These are phyloP conservation scores for Synchytrium microbalum DNA, from an alignment of 371 early-diverging fungal genomes.

Conservation along the genomic window DNA sequence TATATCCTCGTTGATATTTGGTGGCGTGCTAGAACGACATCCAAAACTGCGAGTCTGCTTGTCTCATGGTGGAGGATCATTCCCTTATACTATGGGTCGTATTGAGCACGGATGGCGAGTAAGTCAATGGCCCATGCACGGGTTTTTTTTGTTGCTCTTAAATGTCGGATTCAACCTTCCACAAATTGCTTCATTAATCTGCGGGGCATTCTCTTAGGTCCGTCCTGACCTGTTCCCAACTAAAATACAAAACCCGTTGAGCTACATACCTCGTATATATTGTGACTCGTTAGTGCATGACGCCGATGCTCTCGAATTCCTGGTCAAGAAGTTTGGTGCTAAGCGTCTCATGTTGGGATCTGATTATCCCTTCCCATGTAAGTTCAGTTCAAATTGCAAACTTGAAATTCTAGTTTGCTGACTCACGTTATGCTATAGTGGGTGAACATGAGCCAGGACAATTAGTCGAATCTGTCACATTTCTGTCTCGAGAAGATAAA, in stretches of 20 bases:
- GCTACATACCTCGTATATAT: constrained; percentile 48
- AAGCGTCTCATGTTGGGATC: constrained; percentile 55
- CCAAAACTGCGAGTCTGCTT: no score
- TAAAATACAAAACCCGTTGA: constrained; percentile 40
- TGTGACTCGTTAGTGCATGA: constrained; percentile 67
- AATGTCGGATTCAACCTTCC: no score
- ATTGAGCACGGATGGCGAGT: no score
- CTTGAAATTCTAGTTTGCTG: constrained; percentile 1
- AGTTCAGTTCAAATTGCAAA: not conserved
- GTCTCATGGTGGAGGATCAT: no score
- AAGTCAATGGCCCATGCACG: no score
- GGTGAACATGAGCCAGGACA: constrained; percentile 62
- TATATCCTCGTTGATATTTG: constrained; percentile 55
- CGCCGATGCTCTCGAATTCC: constrained; percentile 49
- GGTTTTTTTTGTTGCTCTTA: no score
- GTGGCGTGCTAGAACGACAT: no score
- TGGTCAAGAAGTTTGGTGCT: constrained; percentile 59
- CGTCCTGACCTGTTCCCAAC: constrained; percentile 61
- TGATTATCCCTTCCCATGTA: constrained; percentile 64
- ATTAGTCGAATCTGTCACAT: constrained; percentile 42
- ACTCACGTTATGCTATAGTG: constrained; percentile 13
- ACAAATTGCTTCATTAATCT: no score
- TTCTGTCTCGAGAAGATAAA: constrained; percentile 52
- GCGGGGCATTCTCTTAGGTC: constrained; percentile 57
- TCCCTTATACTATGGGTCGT: no score